Evolutionary conservation across 2,329 filamentous ascomycete genomes (phyloP).

Genomic region (Penicillium verrucosum): DNA sequence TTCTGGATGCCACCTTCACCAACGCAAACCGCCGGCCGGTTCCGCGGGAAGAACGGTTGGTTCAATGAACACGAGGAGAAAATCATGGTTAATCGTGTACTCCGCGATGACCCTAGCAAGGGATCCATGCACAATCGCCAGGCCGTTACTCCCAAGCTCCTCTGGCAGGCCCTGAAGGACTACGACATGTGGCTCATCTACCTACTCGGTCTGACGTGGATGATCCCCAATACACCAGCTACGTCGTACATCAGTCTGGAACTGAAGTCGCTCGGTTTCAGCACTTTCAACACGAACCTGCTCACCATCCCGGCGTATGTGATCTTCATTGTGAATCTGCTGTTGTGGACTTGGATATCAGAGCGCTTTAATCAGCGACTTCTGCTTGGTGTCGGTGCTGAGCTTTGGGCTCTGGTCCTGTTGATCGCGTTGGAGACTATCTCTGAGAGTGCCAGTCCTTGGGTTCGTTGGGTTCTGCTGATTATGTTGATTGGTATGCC

Average conservation of each 20-base stretch:
- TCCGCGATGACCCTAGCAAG: slow-evolving; percentile 56
- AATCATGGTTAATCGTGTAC: slow-evolving; percentile 65
- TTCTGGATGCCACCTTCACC: slow-evolving; percentile 64
- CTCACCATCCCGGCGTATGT: slow-evolving; percentile 59
- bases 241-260: slow-evolving; percentile 40
- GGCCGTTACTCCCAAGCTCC: slow-evolving; percentile 47
- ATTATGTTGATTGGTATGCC: slow-evolving; percentile 56
- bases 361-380: slow-evolving; percentile 56
- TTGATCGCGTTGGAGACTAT: slow-evolving; percentile 52
- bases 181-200: slow-evolving; percentile 60
- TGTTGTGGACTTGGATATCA: slow-evolving; percentile 53
- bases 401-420: slow-evolving; percentile 53
- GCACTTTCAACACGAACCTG: slow-evolving; percentile 60
- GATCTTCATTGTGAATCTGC: slow-evolving; percentile 57
- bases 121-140: slow-evolving; percentile 62
- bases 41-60: slow-evolving; percentile 63
- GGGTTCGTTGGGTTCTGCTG: slow-evolving; percentile 52
- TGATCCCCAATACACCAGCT: slow-evolving; percentile 39
- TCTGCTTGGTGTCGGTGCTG: slow-evolving; percentile 52
- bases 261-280: slow-evolving; percentile 55
- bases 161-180: slow-evolving; percentile 52
- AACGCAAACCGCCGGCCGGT: slow-evolving; percentile 59
- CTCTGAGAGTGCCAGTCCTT: slow-evolving; percentile 48
- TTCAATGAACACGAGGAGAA: slow-evolving; percentile 65
- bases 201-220: slow-evolving; percentile 47